Conservation (phyloP, 2,329 filamentous ascomycete genomes). For the Fusarium oligoseptatum region DNA sequence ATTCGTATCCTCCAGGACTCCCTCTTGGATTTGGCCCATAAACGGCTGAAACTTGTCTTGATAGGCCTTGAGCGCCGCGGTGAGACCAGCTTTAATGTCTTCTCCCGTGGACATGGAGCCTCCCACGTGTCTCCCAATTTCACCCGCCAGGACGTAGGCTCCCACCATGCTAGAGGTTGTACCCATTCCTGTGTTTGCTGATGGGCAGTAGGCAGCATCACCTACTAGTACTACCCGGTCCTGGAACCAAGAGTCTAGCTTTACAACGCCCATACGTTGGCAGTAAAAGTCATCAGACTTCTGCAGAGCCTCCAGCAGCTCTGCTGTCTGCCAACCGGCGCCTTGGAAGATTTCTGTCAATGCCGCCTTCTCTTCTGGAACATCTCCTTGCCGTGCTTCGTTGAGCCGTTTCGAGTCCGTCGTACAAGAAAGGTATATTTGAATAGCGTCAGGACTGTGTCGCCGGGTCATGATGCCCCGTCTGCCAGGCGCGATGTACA, state of each 20-base stretch:
- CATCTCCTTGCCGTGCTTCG: constrained; percentile 48
- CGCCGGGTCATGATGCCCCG: constrained; percentile 58
- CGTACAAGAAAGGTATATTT: constrained; percentile 54
- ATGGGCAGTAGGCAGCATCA: constrained; percentile 66
- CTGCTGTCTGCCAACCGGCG: constrained; percentile 57
- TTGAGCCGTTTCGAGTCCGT: constrained; percentile 44
- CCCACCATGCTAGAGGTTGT: constrained; percentile 62
- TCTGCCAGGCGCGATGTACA: constrained; percentile 52
- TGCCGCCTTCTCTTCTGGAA: constrained; percentile 55
- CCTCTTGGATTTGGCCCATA: constrained; percentile 18
- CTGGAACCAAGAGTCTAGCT: constrained; percentile 57
- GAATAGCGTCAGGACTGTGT: constrained; percentile 52
- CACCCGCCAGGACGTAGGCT: constrained; percentile 70
- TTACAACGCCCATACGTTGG: constrained; percentile 60
- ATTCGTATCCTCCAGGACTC: neutral
- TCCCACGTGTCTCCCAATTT: constrained; percentile 45
- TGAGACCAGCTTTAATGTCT: neutral
- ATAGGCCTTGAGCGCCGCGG: constrained; percentile 1
- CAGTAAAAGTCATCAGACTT: constrained; percentile 62
- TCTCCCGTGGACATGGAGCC: neutral
- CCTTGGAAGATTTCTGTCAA: constrained; percentile 56
- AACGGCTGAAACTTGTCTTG: constrained; percentile 16
- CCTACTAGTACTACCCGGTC: constrained; percentile 66
- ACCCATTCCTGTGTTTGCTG: constrained; percentile 64
- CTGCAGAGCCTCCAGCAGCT: constrained; percentile 58